Conservation (phyloP, 371 early-diverging fungal genomes). For the Zancudomyces culisetae region DNA sequence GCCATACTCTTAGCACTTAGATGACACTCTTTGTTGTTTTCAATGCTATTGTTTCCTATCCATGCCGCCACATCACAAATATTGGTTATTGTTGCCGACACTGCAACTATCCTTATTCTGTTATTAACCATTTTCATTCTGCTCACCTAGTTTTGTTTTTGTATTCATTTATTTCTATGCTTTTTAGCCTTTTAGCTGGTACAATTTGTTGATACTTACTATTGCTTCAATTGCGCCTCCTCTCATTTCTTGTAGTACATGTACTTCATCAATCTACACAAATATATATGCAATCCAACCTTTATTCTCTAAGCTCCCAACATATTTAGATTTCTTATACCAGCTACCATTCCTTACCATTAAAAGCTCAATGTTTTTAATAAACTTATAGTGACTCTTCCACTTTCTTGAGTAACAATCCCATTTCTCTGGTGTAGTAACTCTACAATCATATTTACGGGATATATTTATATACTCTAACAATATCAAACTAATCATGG, state of each 20-base stretch:
- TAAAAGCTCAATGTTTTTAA: background rate
- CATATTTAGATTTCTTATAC: no score
- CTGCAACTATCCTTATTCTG: constrained; percentile 3
- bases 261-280: constrained; percentile 4
- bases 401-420: constrained; percentile 96
- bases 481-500: background rate
- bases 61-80: background rate
- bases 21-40: no score
- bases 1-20: background rate
- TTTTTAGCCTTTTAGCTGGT: no score
- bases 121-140: constrained; percentile 2
- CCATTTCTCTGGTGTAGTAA: constrained; percentile 99
- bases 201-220: background rate
- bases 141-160: background rate
- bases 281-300: no score
- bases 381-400: background rate
- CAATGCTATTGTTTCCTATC: constrained; percentile 1
- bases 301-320: no score
- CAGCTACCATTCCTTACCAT: background rate
- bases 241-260: background rate
- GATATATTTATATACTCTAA: no score
- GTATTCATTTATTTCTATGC: no score
- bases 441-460: no score
- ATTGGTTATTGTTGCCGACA: constrained; percentile 3
- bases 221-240: constrained; percentile 1